Evolutionary conservation across 2,329 filamentous ascomycete species (phyloP).

Genomic region (Xylaria sp.): DNA sequence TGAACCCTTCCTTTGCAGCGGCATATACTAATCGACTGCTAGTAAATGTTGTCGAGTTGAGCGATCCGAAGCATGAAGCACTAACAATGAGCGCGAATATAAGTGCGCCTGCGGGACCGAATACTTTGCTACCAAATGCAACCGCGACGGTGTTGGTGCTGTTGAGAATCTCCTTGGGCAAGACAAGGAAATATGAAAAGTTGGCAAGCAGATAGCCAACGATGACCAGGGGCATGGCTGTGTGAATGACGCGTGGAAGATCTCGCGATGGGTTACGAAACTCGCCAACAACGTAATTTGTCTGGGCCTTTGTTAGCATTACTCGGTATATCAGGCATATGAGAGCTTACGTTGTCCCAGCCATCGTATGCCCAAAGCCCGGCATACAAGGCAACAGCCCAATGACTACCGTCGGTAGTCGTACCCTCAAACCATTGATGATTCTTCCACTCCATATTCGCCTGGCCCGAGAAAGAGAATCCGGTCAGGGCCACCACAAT

Average conservation of each 20-base stretch:
- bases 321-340: neutral
- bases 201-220: constrained; percentile 89
- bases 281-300: constrained; percentile 96
- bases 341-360: constrained; percentile 88
- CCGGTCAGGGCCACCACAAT: constrained; percentile 90
- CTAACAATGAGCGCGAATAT: constrained; percentile 88
- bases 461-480: constrained; percentile 74
- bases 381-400: constrained; percentile 93
- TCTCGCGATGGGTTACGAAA: constrained; percentile 91
- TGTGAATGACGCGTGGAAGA: constrained; percentile 93
- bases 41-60: constrained; percentile 95
- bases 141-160: constrained; percentile 95
- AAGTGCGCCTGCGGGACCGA: constrained; percentile 81
- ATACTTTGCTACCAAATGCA: constrained; percentile 87
- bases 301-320: constrained; percentile 59
- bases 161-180: constrained; percentile 81
- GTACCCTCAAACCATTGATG: constrained; percentile 89
- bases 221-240: constrained; percentile 94
- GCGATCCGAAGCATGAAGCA: constrained; percentile 89
- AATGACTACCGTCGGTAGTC: constrained; percentile 77
- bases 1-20: constrained; percentile 92
- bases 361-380: constrained; percentile 98
- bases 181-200: constrained; percentile 90
- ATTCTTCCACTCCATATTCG: constrained; percentile 85
- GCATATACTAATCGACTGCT: constrained; percentile 90